Conservation (phyloP, 2,329 filamentous ascomycete species). For the Hymenoscyphus salicellus region DNA sequence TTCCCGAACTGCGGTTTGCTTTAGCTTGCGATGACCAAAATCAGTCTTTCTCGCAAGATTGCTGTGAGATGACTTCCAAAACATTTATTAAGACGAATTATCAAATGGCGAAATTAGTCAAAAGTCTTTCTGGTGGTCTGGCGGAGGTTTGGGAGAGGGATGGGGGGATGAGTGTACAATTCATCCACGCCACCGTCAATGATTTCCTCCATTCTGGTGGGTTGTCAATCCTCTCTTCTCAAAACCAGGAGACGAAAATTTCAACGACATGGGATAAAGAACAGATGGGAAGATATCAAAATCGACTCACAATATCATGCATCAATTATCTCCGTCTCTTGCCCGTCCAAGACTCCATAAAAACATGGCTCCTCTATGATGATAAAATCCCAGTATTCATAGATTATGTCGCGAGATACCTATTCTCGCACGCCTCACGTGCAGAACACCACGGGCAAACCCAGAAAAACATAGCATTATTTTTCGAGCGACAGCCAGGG, state of each 20-base stretch:
- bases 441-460: constrained; percentile 13
- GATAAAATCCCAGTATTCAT: constrained; percentile 10
- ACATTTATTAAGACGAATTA: no score
- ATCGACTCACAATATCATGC: constrained; percentile 15
- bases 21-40: constrained; percentile 17
- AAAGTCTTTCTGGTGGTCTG: constrained; percentile 26
- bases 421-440: constrained; percentile 15
- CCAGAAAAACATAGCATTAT: constrained; percentile 8
- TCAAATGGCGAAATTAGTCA: constrained; percentile 25
- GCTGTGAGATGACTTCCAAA: no score
- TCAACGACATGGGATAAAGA: no score
- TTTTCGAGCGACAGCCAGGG: neutral
- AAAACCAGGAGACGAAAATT: no score
- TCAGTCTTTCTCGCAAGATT: neutral
- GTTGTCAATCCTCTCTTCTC: no score
- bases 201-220: no score
- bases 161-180: no score
- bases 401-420: constrained; percentile 16
- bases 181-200: no score
- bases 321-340: constrained; percentile 17
- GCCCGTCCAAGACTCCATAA: neutral
- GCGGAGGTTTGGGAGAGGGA: constrained; percentile 20
- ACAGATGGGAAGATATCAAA: constrained; percentile 1
- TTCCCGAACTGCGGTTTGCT: constrained; percentile 25
- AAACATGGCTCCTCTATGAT: neutral